phyloP scores from a whole-genome alignment of 1,139 yeast species.

The Hansenula lynferdii region DNA sequence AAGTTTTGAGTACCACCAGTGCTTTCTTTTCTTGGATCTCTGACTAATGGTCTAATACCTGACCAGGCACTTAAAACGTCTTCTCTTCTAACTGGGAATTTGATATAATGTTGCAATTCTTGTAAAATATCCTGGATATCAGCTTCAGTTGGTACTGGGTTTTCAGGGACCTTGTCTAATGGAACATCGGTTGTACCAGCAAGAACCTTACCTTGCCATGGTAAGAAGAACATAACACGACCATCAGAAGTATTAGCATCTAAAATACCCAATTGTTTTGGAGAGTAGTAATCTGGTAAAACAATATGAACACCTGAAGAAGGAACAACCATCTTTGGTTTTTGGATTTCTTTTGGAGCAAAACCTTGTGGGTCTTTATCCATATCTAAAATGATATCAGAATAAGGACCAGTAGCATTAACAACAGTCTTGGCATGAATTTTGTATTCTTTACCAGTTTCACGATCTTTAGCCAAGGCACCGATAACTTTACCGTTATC shows the following conservation, averaged over 20 bases:
- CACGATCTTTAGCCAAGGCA: conserved; percentile 70
- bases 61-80: conserved; percentile 97
- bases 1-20: conserved; percentile 66
- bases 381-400: conserved; percentile 82
- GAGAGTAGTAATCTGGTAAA: conserved; percentile 89
- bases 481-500: conserved; percentile 63
- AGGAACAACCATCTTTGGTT: conserved; percentile 85
- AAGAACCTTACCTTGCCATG: conserved; percentile 96
- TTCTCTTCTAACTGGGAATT: conserved; percentile 82
- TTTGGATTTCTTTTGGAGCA: conserved; percentile 45
- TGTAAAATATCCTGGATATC: conserved; percentile 85
- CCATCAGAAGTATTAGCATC: conserved; percentile 95
- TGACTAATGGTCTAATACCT: conserved; percentile 92
- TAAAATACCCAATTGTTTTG: conserved; percentile 79
- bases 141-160: conserved; percentile 84
- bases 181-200: conserved; percentile 97
- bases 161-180: conserved; percentile 66
- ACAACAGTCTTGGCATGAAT: conserved; percentile 72
- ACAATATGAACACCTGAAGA: conserved; percentile 93
- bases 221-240: conserved; percentile 93
- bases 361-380: conserved; percentile 67
- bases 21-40: conserved; percentile 66
- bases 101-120: conserved; percentile 86
- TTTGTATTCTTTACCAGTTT: conserved; percentile 57
- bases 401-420: conserved; percentile 94